A percentile compares a stretch with the other conserved stretches of the same genome.
Conservation (phyloP, 2,329 filamentous ascomycete species). For the Fusarium sp. region DNA sequence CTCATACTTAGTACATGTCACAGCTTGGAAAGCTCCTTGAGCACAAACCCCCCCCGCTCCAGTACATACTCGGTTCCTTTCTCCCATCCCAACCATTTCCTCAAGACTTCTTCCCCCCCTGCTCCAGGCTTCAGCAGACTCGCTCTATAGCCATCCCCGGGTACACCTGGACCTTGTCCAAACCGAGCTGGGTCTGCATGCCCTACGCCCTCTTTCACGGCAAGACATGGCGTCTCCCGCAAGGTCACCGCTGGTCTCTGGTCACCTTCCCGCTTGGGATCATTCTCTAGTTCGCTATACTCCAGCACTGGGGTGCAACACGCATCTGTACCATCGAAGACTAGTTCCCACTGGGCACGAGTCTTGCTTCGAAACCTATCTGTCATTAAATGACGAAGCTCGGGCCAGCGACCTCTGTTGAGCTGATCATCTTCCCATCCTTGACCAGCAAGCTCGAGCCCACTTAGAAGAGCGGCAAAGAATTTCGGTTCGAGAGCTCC, state of each 20-base stretch:
- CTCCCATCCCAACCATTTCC: slow-evolving; percentile 81
- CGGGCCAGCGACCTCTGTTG: slow-evolving; percentile 74
- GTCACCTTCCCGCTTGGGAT: slow-evolving; percentile 66
- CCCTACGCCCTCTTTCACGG: slow-evolving; percentile 60
- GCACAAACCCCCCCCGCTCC: slow-evolving; percentile 68
- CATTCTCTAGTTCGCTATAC: slow-evolving; percentile 73
- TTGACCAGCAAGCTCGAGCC: slow-evolving; percentile 67
- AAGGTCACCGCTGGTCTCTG: slow-evolving; percentile 77
- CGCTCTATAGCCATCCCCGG: slow-evolving; percentile 74
- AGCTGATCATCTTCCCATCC: slow-evolving; percentile 64
- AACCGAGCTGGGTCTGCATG: slow-evolving; percentile 49
- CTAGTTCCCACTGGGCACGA: slow-evolving; percentile 80
- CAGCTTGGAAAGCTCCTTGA: slow-evolving; percentile 50
- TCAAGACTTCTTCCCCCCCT: slow-evolving; percentile 76
- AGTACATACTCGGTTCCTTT: slow-evolving; percentile 77
- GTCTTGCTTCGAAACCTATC: slow-evolving; percentile 74
- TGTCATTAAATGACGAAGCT: slow-evolving; percentile 69
- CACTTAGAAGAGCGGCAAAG: slow-evolving; percentile 73
- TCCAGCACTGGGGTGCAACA: slow-evolving; percentile 90
- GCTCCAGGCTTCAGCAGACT: slow-evolving; percentile 70
- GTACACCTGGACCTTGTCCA: slow-evolving; percentile 72
- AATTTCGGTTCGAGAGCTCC: slow-evolving; percentile 91
- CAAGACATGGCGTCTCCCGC: slow-evolving; percentile 73
- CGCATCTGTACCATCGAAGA: slow-evolving; percentile 92
- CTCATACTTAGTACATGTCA: slow-evolving; percentile 21